Conservation (phyloP, 139 green algal species). For the Diplosphaera chodatii region DNA sequence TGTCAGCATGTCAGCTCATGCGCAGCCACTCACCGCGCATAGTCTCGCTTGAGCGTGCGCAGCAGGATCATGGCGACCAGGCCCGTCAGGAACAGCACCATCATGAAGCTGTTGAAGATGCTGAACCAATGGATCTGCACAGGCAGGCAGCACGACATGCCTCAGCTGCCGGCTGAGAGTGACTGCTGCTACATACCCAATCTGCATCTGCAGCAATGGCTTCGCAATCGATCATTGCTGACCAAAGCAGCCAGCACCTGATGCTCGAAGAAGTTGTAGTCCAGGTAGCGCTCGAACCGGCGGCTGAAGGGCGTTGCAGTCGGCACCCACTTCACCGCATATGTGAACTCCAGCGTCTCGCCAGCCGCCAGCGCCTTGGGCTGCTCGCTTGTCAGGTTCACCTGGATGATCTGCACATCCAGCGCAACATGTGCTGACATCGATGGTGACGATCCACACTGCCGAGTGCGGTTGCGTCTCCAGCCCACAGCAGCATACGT, state of each 20-base stretch:
- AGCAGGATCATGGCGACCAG: slow-evolving; percentile 96
- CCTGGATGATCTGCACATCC: slow-evolving; percentile 85
- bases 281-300: slow-evolving; percentile 94
- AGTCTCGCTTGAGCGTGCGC: slow-evolving; percentile 90
- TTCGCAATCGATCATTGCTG: too few relatives aligned
- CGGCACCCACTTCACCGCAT: slow-evolving; percentile 74
- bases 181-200: too few relatives aligned
- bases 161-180: too few relatives aligned
- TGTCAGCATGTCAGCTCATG: too few relatives aligned
- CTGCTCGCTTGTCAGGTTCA: slow-evolving; percentile 86
- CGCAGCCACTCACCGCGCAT: slow-evolving; percentile 49
- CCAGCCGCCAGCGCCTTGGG: slow-evolving; percentile 53
- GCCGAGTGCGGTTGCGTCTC: too few relatives aligned
- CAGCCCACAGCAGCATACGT: too few relatives aligned
- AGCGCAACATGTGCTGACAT: not conserved
- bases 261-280: slow-evolving; percentile 98
- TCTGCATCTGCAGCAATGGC: too few relatives aligned
- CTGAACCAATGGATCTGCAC: slow-evolving; percentile 96
- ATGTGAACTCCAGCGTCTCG: slow-evolving; percentile 77
- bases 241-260: slow-evolving; percentile 57
- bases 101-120: slow-evolving; percentile 99
- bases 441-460: too few relatives aligned
- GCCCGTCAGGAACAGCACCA: slow-evolving; percentile 97
- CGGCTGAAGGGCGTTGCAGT: slow-evolving; percentile 66
- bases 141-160: too few relatives aligned